A percentile compares a stretch with the other conserved stretches of the same genome.
Evolutionary conservation across 371 early-diverging fungal genomes (phyloP).

Genomic region (Batkoa obscura): DNA sequence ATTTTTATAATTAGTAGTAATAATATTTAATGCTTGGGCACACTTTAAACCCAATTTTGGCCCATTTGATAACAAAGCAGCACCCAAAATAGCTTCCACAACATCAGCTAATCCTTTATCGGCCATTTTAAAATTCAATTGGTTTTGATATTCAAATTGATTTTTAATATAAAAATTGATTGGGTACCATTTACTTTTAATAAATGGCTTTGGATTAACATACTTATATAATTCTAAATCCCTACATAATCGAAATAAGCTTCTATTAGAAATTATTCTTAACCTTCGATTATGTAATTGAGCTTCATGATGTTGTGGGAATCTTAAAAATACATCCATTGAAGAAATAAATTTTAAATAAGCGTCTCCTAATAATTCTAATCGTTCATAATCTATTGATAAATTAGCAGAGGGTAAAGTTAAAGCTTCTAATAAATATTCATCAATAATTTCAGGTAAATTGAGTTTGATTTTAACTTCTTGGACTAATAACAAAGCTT

Average conservation of each 20-base stretch:
- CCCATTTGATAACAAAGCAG: slow-evolving; percentile 42
- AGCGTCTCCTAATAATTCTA: slow-evolving; percentile 89
- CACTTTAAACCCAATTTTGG: slow-evolving; percentile 33
- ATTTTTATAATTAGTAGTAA: slow-evolving; percentile 26
- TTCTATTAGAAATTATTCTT: slow-evolving; percentile 53
- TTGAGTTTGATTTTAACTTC: slow-evolving; percentile 28
- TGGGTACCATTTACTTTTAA: slow-evolving; percentile 40
- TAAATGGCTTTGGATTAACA: slow-evolving; percentile 37
- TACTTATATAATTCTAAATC: slow-evolving; percentile 32
- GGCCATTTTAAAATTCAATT: slow-evolving; percentile 23
- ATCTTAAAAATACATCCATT: slow-evolving; percentile 50
- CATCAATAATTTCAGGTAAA: slow-evolving; percentile 17
- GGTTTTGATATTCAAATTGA: slow-evolving; percentile 6
- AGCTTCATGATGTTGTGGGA: slow-evolving; percentile 65
- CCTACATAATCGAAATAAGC: slow-evolving; percentile 35
- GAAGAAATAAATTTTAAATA: slow-evolving; percentile 74
- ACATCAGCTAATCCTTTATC: slow-evolving; percentile 79
- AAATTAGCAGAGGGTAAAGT: slow-evolving; percentile 46
- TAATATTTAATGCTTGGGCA: slow-evolving; percentile 30
- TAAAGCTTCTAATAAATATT: slow-evolving; percentile 46
- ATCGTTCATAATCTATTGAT: slow-evolving; percentile 72
- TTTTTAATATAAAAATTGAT: slow-evolving; percentile 18
- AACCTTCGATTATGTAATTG: slow-evolving; percentile 49
- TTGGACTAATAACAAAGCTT: slow-evolving; percentile 30
- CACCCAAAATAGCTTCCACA: slow-evolving; percentile 77